Evolutionary conservation across 2,329 filamentous ascomycete species (phyloP), one percentile per base, ranked within the genome.

Genomic region (Ascochyta koolunga): DNA sequence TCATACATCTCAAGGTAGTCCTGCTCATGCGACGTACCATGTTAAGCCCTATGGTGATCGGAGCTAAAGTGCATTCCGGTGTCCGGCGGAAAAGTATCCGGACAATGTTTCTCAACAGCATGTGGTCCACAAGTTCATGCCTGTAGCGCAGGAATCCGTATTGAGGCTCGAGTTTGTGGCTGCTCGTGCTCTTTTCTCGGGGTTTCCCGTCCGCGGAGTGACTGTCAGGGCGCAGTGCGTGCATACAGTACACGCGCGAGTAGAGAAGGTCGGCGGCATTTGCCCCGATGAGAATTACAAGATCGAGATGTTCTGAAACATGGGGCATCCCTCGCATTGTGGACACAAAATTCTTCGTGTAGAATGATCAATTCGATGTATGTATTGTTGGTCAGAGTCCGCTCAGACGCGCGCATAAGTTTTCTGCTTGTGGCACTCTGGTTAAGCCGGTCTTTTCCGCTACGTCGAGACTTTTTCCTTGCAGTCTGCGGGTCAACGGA

Each of bases 41-140:
- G 31, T 11, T 53, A 32, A 53, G 32, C 24, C 32, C 19, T 43
- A 27, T 27, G 4, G 8, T 33, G 9, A 7, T 21, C 43, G 43
- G 38, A 38, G 13, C 19, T 19, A 47, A 22, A 38, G 24, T 27
- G 24, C 11, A 8, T 53, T 38, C 43, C 50, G 32, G 22, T 42
- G 38, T 43, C 43, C 22, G n/a, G 10, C 50, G 50, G 50, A 53
- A 47, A 53, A 25, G 24, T 53, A 53, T 53, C 50, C 50, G 50
- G 25, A 19, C 2, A 16, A 3, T 33, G 32, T 5, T 16, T 45
- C 43, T 37, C 45, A 54, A 54, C 45, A 54, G 40, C 35, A 25
- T 25, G 27, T 21, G 35, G 16, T 54, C 51, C 46, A 54, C 45
- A 44, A 21, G 35, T 45, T 25, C 5, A 10, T 32, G 32, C 16